Conservation (phyloP, 352 stramenopile species). For the Plasmopara halstedii region DNA sequence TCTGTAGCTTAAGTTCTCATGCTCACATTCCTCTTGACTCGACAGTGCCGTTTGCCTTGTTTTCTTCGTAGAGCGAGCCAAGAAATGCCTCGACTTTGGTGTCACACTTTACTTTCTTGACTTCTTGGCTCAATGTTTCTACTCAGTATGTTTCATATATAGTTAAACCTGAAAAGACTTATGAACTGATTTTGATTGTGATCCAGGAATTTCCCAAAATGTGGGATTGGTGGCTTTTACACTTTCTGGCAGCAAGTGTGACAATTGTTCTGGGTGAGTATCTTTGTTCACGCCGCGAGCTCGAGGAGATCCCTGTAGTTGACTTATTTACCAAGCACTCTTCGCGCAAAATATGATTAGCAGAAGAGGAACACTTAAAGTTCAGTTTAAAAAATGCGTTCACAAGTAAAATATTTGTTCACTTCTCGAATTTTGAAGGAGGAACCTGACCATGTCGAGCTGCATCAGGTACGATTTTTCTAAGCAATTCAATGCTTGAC, state of each 20-base stretch:
- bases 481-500: conserved; percentile 59
- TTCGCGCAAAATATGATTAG: conserved; percentile 34
- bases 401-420: conserved; percentile 6
- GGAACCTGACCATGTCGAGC: conserved; percentile 59
- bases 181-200: neutral
- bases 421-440: conserved; percentile 21
- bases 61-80: conserved; percentile 82
- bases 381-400: neutral
- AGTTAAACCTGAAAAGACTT: neutral
- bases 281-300: conserved; percentile 76
- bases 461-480: too few species aligned
- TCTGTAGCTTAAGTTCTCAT: neutral
- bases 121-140: conserved; percentile 72
- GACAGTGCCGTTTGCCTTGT: conserved; percentile 60
- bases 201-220: conserved; percentile 71
- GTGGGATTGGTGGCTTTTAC: conserved; percentile 85
- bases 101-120: conserved; percentile 86
- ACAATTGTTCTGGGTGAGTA: conserved; percentile 86
- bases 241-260: conserved; percentile 51
- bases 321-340: conserved; percentile 70
- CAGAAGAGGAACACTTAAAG: too few species aligned
- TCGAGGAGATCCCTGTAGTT: conserved; percentile 86
- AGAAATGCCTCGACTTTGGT: conserved; percentile 89
- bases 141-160: conserved; percentile 40
- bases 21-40: conserved; percentile 2